Evolutionary conservation across 2,329 filamentous ascomycete genomes (phyloP).

Genomic region (Elsinoe arachidis): DNA sequence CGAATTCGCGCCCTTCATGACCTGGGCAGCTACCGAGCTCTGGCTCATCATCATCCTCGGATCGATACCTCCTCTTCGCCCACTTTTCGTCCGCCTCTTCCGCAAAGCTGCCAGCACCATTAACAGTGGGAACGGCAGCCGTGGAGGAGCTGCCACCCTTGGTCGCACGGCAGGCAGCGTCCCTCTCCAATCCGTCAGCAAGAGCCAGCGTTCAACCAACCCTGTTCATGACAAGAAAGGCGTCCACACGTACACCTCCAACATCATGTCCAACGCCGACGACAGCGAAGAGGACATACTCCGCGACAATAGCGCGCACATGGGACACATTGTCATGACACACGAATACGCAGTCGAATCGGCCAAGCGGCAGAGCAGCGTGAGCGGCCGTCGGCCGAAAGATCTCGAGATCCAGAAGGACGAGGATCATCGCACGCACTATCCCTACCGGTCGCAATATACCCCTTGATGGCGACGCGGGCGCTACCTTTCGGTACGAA

Average conservation of each 20-base stretch:
- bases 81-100: slow-evolving; percentile 12
- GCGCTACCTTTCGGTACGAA: background rate
- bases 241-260: slow-evolving; percentile 3
- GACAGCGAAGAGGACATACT: slow-evolving; percentile 8
- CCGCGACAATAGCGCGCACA: background rate
- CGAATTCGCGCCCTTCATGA: slow-evolving; percentile 9
- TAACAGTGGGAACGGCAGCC: background rate
- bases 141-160: background rate
- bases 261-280: slow-evolving; percentile 7
- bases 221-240: background rate
- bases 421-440: slow-evolving; percentile 1
- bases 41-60: slow-evolving; percentile 15
- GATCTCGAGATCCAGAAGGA: slow-evolving; percentile 1
- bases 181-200: background rate
- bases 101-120: slow-evolving; percentile 5
- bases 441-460: slow-evolving; percentile 6
- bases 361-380: slow-evolving; percentile 3
- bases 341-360: slow-evolving; percentile 7
- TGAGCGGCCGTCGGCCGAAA: background rate
- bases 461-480: background rate
- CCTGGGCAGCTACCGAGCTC: slow-evolving; percentile 10
- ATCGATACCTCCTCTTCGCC: slow-evolving; percentile 11
- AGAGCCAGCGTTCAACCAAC: background rate
- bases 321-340: slow-evolving; percentile 10
- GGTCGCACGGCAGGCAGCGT: slow-evolving; percentile 1